These are phyloP conservation scores for Leonotis leonurus DNA, from an alignment of 257 asterid species.

Conservation along the genomic window DNA sequence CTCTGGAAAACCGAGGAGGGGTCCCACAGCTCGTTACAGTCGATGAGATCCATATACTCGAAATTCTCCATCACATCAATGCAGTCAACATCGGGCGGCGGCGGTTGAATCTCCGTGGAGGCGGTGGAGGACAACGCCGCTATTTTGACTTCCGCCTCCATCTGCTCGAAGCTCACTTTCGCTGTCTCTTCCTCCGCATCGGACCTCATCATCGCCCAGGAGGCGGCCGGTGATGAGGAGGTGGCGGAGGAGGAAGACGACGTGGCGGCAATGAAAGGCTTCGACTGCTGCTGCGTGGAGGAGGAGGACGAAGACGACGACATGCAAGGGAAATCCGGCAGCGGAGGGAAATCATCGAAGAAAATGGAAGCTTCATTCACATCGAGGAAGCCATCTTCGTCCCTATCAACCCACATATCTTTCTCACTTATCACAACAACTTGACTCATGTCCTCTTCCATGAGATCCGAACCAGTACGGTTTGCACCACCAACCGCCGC, in stretches of 20 bases:
- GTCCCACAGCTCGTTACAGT: slow-evolving; percentile 59
- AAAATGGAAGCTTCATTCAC: slow-evolving; percentile 41
- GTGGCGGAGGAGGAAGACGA: slow-evolving; percentile 43
- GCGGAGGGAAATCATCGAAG: slow-evolving; percentile 52
- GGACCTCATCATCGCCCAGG: slow-evolving; percentile 35
- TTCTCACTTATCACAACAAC: slow-evolving; percentile 6
- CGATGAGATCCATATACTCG: slow-evolving; percentile 70
- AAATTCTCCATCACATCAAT: slow-evolving; percentile 53
- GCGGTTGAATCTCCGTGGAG: slow-evolving; percentile 36
- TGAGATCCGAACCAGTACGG: slow-evolving; percentile 20
- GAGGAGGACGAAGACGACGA: slow-evolving; percentile 85
- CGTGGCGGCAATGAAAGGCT: slow-evolving; percentile 18
- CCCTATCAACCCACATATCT: slow-evolving; percentile 45
- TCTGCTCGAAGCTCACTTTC: not conserved
- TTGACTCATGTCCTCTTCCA: slow-evolving; percentile 24
- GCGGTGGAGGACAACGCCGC: slow-evolving; percentile 42
- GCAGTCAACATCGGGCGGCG: slow-evolving; percentile 34
- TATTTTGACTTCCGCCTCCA: not conserved
- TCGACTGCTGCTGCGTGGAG: slow-evolving; percentile 32
- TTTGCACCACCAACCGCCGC: slow-evolving; percentile 1
- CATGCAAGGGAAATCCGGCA: slow-evolving; percentile 91
- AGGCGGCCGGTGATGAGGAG: slow-evolving; percentile 23
- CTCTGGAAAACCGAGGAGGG: slow-evolving; percentile 48
- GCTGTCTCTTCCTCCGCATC: slow-evolving; percentile 22
- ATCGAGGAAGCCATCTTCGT: slow-evolving; percentile 29